A percentile compares a stretch with the other conserved stretches of the same genome.
These are phyloP conservation scores for button mushroom (Agaricus bisporus) DNA, from an alignment of 768 basidiomycete genomes.

Conservation along the genomic window DNA sequence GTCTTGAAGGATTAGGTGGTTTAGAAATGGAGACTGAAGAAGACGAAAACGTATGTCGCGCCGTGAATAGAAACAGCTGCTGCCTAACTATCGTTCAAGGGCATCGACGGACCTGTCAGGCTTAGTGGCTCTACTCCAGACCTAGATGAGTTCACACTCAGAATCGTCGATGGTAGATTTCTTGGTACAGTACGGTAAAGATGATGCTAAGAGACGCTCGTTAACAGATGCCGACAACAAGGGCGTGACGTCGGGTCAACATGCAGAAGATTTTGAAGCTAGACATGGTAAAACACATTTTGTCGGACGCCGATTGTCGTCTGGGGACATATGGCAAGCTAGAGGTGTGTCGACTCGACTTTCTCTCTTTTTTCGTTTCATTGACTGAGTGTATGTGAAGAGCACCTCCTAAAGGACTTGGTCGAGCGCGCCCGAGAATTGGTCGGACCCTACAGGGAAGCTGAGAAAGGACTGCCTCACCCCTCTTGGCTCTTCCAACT, in stretches of 20 bases:
- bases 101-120: slow-evolving; percentile 61
- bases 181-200: neutral
- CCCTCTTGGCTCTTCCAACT: slow-evolving; percentile 76
- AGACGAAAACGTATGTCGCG: slow-evolving; percentile 56
- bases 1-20: slow-evolving; percentile 81
- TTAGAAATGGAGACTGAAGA: slow-evolving; percentile 76
- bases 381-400: slow-evolving; percentile 28
- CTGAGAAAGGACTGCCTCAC: slow-evolving; percentile 51
- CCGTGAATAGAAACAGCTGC: slow-evolving; percentile 1
- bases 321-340: slow-evolving; percentile 77
- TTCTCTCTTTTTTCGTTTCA: neutral
- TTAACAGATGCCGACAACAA: slow-evolving; percentile 51
- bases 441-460: slow-evolving; percentile 49
- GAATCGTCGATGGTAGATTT: slow-evolving; percentile 65
- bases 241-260: slow-evolving; percentile 46
- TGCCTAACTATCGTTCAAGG: slow-evolving; percentile 37
- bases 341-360: slow-evolving; percentile 60
- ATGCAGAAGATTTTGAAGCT: slow-evolving; percentile 50
- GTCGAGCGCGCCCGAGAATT: slow-evolving; percentile 49
- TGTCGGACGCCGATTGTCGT: slow-evolving; percentile 51
- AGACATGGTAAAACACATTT: slow-evolving; percentile 69
- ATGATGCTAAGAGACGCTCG: neutral
- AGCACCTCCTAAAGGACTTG: slow-evolving; percentile 56
- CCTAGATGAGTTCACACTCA: slow-evolving; percentile 77
- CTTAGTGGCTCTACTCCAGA: slow-evolving; percentile 73